Percentiles rank a stretch among this genome's conserved stretches.
These are phyloP conservation scores for Candida sphagnicola DNA, from an alignment of 805 yeast species.

Conservation along the genomic window DNA sequence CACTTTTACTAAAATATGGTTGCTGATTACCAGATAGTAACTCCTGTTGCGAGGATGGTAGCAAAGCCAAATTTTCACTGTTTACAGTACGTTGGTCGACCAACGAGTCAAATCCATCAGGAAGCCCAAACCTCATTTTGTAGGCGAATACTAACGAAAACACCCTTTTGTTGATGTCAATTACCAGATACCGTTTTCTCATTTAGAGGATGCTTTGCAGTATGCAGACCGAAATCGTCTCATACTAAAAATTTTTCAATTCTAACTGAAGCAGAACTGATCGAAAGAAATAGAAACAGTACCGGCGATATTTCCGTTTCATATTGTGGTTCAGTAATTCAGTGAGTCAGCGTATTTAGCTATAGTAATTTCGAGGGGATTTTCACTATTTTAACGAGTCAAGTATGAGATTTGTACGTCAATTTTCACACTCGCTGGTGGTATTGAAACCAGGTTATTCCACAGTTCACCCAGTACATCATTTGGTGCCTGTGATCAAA, in stretches of 20 bases:
- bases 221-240: no score
- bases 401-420: slow-evolving; percentile 23
- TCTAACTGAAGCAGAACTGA: background rate
- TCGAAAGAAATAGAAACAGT: no score
- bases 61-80: background rate
- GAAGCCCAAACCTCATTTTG: slow-evolving; percentile 26
- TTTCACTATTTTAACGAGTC: no score
- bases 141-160: no score
- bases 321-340: background rate
- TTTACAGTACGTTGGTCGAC: slow-evolving; percentile 4
- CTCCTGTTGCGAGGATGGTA: background rate
- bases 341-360: background rate
- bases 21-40: background rate
- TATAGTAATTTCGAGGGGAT: no score
- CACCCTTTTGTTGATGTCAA: no score
- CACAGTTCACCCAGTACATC: slow-evolving; percentile 89
- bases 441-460: slow-evolving; percentile 48
- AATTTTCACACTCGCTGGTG: slow-evolving; percentile 44
- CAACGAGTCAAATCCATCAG: slow-evolving; percentile 17
- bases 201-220: no score
- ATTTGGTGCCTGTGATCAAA: slow-evolving; percentile 73
- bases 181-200: no score
- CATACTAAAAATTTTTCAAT: slow-evolving; percentile 8
- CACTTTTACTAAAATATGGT: background rate
- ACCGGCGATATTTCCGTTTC: background rate